These are phyloP conservation scores for Blastobotrys attinorum DNA, from an alignment of 805 yeast species.

Conservation along the genomic window DNA sequence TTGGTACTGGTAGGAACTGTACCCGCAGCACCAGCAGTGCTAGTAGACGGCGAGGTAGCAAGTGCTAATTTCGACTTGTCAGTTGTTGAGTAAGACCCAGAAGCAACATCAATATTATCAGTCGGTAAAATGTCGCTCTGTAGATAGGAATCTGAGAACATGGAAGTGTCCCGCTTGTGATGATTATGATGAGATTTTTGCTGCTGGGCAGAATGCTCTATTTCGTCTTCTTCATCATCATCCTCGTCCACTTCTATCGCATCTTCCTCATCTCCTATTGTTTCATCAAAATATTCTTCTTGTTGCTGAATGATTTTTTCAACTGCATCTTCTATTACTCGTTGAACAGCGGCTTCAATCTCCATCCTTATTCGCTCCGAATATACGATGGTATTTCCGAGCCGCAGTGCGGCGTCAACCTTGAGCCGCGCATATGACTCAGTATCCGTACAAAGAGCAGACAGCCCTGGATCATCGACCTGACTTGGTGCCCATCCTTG, in stretches of 20 bases:
- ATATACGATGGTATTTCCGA: conserved; percentile 67
- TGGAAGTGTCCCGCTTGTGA: conserved; percentile 13
- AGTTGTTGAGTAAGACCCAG: no score
- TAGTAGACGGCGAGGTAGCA: neutral
- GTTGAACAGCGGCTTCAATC: conserved; percentile 60
- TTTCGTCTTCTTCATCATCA: conserved; percentile 8
- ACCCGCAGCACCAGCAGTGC: no score
- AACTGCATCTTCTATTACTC: conserved; percentile 57
- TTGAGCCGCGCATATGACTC: conserved; percentile 52
- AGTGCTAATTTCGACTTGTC: neutral
- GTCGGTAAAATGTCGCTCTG: conserved; percentile 35
- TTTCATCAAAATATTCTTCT: conserved; percentile 14
- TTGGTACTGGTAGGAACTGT: no score
- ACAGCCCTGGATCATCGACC: conserved; percentile 54
- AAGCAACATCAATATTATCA: no score
- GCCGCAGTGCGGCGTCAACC: conserved; percentile 58
- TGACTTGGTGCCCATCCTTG: conserved; percentile 37
- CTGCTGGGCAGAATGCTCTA: neutral
- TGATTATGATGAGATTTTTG: neutral
- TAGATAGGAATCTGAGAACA: conserved; percentile 37
- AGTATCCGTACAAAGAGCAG: conserved; percentile 59
- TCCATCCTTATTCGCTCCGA: conserved; percentile 71
- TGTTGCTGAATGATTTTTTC: conserved; percentile 38
- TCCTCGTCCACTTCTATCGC: conserved; percentile 18
- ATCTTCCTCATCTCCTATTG: conserved; percentile 19